Evolutionary conservation across 352 stramenopile species (phyloP).

Genomic region (Globisporangium abappressorium): DNA sequence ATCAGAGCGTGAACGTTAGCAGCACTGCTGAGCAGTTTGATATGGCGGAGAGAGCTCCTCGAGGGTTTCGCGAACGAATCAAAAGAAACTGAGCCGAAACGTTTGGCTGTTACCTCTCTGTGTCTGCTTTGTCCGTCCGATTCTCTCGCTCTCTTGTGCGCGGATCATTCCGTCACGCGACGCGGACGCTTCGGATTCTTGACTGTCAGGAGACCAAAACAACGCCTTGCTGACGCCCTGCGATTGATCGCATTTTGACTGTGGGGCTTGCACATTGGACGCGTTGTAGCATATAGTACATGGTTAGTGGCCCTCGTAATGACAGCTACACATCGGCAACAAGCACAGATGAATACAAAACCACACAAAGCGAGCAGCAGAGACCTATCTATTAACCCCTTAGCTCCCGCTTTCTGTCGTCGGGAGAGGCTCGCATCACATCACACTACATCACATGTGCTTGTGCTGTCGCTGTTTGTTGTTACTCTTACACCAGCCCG

Average conservation of each 20-base stretch:
- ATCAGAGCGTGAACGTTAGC: background rate
- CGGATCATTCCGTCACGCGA: background rate
- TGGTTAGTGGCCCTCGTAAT: background rate
- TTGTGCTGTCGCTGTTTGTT: background rate
- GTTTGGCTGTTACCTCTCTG: background rate
- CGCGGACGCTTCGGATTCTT: background rate
- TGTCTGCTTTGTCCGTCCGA: background rate
- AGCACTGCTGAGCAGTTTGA: background rate
- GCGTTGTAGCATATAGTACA: background rate
- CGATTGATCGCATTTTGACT: background rate
- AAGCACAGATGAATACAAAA: background rate
- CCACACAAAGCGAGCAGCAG: background rate
- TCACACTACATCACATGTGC: background rate
- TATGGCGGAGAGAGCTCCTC: background rate
- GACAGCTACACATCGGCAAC: background rate
- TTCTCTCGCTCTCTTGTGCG: background rate
- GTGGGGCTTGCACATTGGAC: background rate
- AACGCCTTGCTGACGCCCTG: background rate
- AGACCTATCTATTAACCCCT: constrained; percentile 8
- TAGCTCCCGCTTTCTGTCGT: background rate
- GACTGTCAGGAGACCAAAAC: background rate
- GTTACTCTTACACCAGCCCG: constrained; percentile 46
- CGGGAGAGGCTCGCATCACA: background rate
- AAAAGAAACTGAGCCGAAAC: background rate
- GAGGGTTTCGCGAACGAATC: background rate